phyloP scores from a whole-genome alignment of 1,284 basidiomycete genomes.

The Trametes hirsuta region DNA sequence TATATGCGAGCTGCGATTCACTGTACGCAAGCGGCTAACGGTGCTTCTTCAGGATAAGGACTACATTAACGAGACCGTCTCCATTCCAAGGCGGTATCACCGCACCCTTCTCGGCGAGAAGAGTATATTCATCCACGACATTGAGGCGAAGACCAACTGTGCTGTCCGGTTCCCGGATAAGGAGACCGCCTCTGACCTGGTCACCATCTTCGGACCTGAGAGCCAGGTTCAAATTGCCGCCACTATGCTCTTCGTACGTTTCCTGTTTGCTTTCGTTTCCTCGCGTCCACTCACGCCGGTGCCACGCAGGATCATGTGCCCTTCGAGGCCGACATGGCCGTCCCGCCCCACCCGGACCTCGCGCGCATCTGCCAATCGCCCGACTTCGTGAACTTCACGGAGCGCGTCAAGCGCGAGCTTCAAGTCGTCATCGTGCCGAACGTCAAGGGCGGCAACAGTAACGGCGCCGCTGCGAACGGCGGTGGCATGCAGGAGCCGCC shows the following conservation, averaged over 20 bases:
- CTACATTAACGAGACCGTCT: slow-evolving; percentile 91
- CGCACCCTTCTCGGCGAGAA: slow-evolving; percentile 95
- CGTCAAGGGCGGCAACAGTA: slow-evolving; percentile 66
- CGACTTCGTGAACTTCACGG: slow-evolving; percentile 84
- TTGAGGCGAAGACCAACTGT: slow-evolving; percentile 96
- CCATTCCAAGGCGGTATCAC: slow-evolving; percentile 93
- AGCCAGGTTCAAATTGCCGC: slow-evolving; percentile 96
- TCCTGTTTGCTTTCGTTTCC: slow-evolving; percentile 1
- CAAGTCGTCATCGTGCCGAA: slow-evolving; percentile 89
- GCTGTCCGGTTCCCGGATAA: slow-evolving; percentile 95
- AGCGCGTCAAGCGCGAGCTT: slow-evolving; percentile 91
- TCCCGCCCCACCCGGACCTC: slow-evolving; percentile 84
- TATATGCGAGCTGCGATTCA: slow-evolving; percentile 35
- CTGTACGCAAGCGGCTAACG: slow-evolving; percentile 10
- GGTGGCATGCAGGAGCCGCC: slow-evolving; percentile 48
- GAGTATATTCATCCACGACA: slow-evolving; percentile 96
- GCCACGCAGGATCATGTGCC: slow-evolving; percentile 86
- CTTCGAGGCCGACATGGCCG: slow-evolving; percentile 94
- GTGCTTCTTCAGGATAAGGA: slow-evolving; percentile 80
- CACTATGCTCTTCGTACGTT: slow-evolving; percentile 87
- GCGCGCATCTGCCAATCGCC: slow-evolving; percentile 72
- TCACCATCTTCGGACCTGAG: slow-evolving; percentile 95
- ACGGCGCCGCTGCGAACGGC: slow-evolving; percentile 42
- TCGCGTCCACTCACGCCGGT: slow-evolving; percentile 16
- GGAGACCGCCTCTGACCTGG: slow-evolving; percentile 89